Evolutionary conservation across 306 rosid species (phyloP).

Genomic region (Rosa multiflora): DNA sequence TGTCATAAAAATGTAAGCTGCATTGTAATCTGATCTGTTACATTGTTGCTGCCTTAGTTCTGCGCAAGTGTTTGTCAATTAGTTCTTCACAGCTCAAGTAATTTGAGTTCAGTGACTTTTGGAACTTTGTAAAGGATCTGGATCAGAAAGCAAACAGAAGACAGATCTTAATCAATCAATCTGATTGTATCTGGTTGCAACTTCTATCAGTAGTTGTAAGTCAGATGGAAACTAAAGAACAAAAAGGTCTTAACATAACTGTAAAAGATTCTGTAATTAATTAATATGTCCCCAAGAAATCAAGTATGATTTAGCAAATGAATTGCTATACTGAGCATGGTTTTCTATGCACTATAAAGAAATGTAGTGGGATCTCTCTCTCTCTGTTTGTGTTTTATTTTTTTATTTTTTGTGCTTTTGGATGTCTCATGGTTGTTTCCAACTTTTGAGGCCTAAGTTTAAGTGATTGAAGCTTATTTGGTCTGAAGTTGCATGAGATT

Average conservation of each 20-base stretch:
- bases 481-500: neutral
- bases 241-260: neutral
- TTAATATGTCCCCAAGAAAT: neutral
- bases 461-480: neutral
- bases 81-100: neutral
- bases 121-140: neutral
- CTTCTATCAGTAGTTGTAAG: neutral
- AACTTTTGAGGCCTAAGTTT: neutral
- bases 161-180: neutral
- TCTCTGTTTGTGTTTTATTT: neutral
- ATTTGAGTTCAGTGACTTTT: neutral
- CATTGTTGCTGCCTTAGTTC: neutral
- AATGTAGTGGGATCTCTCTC: neutral
- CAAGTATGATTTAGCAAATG: neutral
- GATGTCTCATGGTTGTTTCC: neutral
- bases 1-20: neutral
- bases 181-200: neutral
- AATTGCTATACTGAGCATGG: neutral
- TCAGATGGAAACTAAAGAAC: neutral
- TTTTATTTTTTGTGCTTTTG: neutral
- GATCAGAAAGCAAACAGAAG: neutral
- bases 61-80: neutral
- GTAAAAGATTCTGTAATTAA: neutral
- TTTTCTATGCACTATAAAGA: neutral
- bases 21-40: neutral